Evolutionary conservation across 495 filamentous ascomycete genomes (phyloP).

Genomic region (Penicillium cataractarum): DNA sequence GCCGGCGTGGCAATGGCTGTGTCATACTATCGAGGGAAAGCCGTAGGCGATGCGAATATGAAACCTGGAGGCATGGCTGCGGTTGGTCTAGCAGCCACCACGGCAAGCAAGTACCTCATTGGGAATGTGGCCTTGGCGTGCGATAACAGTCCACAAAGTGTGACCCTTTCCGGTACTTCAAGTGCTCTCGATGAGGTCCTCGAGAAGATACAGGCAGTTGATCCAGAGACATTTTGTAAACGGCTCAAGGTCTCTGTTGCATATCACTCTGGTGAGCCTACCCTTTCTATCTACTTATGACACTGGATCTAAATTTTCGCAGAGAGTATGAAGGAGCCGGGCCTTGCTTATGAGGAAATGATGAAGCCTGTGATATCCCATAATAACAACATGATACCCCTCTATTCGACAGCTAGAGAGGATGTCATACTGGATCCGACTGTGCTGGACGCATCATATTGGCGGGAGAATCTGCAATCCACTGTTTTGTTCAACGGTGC

Average conservation of each 20-base stretch:
- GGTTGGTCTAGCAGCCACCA: slow-evolving; percentile 32
- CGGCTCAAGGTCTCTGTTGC: slow-evolving; percentile 45
- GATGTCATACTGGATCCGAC: slow-evolving; percentile 14
- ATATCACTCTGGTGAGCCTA: slow-evolving; percentile 46
- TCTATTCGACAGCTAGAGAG: slow-evolving; percentile 27
- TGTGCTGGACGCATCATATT: slow-evolving; percentile 41
- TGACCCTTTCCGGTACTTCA: slow-evolving; percentile 49
- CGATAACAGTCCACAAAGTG: slow-evolving; percentile 45
- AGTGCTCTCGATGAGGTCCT: slow-evolving; percentile 42
- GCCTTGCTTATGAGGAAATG: background rate
- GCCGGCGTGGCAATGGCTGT: background rate
- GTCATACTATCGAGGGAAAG: background rate
- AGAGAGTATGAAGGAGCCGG: slow-evolving; percentile 5
- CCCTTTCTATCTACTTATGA: background rate
- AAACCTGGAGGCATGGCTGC: slow-evolving; percentile 43
- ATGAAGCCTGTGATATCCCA: background rate
- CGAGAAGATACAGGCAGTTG: slow-evolving; percentile 29
- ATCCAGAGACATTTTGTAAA: slow-evolving; percentile 27
- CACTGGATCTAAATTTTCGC: background rate
- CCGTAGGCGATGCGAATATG: background rate
- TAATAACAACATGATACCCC: slow-evolving; percentile 3
- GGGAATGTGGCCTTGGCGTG: slow-evolving; percentile 45
- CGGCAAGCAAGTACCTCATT: slow-evolving; percentile 25
- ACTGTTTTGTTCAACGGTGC: slow-evolving; percentile 29
- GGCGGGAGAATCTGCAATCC: slow-evolving; percentile 34